These are phyloP conservation scores for Xylaria nigripes DNA, from an alignment of 495 filamentous ascomycete species.

Conservation along the genomic window DNA sequence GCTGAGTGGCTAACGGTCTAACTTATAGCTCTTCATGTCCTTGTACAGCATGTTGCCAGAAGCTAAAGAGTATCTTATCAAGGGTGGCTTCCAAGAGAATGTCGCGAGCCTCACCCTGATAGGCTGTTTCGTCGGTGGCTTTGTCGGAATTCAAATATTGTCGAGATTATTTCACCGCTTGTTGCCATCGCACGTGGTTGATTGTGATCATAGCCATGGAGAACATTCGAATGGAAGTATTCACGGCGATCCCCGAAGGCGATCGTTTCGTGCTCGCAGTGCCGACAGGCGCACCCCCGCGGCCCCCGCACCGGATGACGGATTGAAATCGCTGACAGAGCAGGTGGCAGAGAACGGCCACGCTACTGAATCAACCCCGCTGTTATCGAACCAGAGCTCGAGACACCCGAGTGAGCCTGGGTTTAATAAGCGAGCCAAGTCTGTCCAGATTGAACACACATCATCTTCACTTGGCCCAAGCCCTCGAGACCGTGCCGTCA, in stretches of 20 bases:
- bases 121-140: constrained; percentile 69
- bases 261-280: constrained; percentile 21
- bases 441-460: constrained; percentile 12
- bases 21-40: constrained; percentile 74
- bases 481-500: constrained; percentile 16
- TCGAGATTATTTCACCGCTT: constrained; percentile 73
- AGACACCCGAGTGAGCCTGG: constrained; percentile 1
- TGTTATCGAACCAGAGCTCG: constrained; percentile 21
- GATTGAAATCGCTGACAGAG: constrained; percentile 4
- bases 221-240: constrained; percentile 35
- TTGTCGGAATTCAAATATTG: constrained; percentile 72
- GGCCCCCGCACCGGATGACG: neutral
- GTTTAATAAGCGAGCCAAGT: constrained; percentile 18
- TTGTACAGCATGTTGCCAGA: constrained; percentile 91
- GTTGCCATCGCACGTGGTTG: constrained; percentile 88
- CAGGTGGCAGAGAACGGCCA: constrained; percentile 19
- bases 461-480: neutral
- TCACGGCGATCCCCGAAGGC: constrained; percentile 22
- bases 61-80: constrained; percentile 63
- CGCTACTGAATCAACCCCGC: constrained; percentile 26
- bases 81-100: constrained; percentile 56
- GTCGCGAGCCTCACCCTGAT: constrained; percentile 65
- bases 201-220: constrained; percentile 78
- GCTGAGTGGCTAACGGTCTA: constrained; percentile 17
- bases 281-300: neutral